Base-by-base conservation (phyloP, 116 monocot species). In the Cymodocea nodosa region DNA sequence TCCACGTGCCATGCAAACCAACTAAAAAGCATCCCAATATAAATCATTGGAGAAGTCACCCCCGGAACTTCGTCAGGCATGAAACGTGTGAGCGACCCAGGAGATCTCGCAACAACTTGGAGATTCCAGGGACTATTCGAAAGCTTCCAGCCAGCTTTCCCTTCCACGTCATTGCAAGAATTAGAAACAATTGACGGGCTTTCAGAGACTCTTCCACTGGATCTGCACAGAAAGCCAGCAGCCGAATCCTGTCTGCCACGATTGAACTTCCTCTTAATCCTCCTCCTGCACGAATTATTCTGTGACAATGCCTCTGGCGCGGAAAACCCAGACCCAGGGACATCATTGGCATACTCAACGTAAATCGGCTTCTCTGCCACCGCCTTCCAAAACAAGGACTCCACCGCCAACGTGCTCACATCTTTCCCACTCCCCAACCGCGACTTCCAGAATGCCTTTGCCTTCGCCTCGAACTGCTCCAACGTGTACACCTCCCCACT, bases 1-100 rank as follows among this genome's bases (percentile, higher is more conserved):
- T 98, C 98, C 3, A 98, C 82, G 53, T 98, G 98, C 98, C 98
- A 98, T 15, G 98, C 98, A 60, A 98, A 98, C 98, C 98, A 98
- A 56, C 98, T 98, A 59, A 84, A 98, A 65, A 98, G 52, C 98
- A 98, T 98, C 35, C 84, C 98, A 58, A 98, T 89, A 55, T 98
- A 98, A 37, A 98, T 79, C 98, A 98, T 92, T 9, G 92, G 98
- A 19, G 92, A 89, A 13, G 98, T 98, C 23, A 98, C 92, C 15
- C 98, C 98, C 0, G 88, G 88, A 34, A 98, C 84, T 55, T 98
- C 98, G 70, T 98, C 98, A 0, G 88, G 86, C 92, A 98, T 98
- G 65, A 92, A 98, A 39, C 84, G 74, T 0, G 88, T 98, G 4
- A 98, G 75, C 15, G 92, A 92, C n/a, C 92, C 98, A 20, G 83